Conservation (phyloP, 1,139 yeast genomes). For the Hyphopichia buzzinii region DNA sequence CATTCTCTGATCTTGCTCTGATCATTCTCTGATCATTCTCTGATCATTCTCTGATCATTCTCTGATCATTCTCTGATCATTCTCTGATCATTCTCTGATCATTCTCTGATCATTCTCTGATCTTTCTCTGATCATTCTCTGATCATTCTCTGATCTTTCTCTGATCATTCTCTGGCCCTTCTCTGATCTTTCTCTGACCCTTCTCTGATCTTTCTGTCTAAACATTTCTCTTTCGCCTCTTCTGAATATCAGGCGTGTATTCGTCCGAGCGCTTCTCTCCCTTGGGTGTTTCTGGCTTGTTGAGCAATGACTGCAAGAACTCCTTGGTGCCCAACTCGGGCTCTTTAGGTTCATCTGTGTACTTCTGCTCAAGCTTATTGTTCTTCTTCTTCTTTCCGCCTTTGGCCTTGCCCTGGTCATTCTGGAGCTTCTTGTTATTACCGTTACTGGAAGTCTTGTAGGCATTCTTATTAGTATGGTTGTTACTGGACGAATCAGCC, state of each 20-base stretch:
- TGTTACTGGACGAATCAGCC: constrained; percentile 7
- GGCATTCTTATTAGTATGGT: constrained; percentile 11
- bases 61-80: no score
- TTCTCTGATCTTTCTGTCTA: no score
- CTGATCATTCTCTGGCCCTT: no score
- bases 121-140: no score
- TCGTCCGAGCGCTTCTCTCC: constrained; percentile 8
- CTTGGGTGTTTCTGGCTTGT: constrained; percentile 17
- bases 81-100: no score
- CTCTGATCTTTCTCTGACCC: no score
- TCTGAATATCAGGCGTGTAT: constrained; percentile 15
- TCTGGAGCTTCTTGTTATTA: not conserved
- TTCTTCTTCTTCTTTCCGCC: not conserved
- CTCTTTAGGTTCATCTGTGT: constrained; percentile 4
- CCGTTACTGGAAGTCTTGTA: not conserved
- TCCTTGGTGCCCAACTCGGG: constrained; percentile 8
- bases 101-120: no score
- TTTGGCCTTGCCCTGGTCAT: not conserved
- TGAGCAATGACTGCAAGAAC: constrained; percentile 30
- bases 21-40: no score
- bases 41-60: no score
- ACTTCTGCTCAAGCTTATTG: constrained; percentile 2
- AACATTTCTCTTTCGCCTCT: constrained; percentile 13
- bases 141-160: no score
- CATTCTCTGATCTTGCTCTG: no score